Evolutionary conservation across 139 green algal species (phyloP).

Genomic region (Chlamydomonas sphaeroides): DNA sequence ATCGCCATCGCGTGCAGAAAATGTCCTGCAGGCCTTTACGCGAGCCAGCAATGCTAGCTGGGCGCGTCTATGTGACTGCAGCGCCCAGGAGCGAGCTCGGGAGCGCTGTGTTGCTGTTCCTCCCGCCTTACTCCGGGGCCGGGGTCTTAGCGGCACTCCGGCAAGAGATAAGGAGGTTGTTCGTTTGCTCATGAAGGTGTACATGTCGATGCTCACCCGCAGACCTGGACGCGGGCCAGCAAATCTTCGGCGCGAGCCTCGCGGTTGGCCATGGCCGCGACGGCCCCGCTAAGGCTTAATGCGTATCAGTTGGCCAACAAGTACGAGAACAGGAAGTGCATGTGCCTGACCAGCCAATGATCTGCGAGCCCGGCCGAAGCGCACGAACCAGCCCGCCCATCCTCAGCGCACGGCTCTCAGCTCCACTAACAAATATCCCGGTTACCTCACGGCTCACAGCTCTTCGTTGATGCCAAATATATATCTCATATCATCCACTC

Average conservation of each 20-base stretch:
- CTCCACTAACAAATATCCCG: no score
- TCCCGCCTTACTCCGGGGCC: conserved; percentile 36
- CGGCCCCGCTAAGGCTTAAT: no score
- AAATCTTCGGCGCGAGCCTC: conserved; percentile 5
- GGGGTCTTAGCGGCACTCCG: background rate
- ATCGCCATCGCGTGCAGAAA: background rate
- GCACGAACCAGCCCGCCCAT: no score
- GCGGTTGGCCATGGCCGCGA: background rate
- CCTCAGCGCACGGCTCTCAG: no score
- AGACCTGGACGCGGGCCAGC: conserved; percentile 3
- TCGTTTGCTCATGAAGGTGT: background rate
- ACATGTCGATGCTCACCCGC: background rate
- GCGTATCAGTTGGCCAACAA: no score
- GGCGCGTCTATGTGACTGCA: background rate
- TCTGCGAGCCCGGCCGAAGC: no score
- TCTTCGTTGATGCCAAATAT: no score
- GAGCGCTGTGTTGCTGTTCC: conserved; percentile 13
- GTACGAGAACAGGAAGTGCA: no score
- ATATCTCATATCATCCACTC: no score
- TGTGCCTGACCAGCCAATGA: no score
- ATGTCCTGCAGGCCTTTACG: conserved; percentile 34
- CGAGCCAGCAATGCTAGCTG: conserved; percentile 21
- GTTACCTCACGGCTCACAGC: no score
- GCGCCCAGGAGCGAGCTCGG: background rate
- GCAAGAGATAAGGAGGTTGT: conserved; percentile 33